Percentiles rank a stretch among this genome's conserved stretches.
phyloP scores from a whole-genome alignment of 768 basidiomycete species.

The Boletus subparvulus region DNA sequence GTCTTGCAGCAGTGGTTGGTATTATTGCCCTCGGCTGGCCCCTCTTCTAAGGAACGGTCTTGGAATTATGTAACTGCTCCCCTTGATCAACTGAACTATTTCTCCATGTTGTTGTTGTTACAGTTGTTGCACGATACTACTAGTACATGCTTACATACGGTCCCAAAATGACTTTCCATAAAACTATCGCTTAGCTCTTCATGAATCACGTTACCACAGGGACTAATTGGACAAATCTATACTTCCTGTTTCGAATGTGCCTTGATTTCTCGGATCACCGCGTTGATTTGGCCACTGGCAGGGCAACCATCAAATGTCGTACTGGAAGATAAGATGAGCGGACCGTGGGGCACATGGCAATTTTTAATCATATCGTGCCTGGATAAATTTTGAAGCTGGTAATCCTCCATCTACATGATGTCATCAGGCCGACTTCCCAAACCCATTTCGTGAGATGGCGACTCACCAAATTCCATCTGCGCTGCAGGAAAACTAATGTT shows the following conservation, averaged over 20 bases:
- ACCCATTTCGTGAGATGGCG: neutral
- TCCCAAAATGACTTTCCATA: too few relatives aligned
- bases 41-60: neutral
- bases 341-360: neutral
- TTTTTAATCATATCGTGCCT: slow-evolving; percentile 12
- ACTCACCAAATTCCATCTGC: slow-evolving; percentile 15
- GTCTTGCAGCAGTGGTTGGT: slow-evolving; percentile 7
- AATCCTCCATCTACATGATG: slow-evolving; percentile 9
- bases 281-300: neutral
- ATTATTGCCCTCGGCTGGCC: slow-evolving; percentile 1
- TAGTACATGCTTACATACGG: too few relatives aligned
- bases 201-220: too few relatives aligned
- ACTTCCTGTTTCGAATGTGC: neutral
- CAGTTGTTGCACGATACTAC: neutral
- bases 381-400: slow-evolving; percentile 17
- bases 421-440: neutral
- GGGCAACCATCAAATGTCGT: slow-evolving; percentile 22
- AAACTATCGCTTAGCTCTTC: too few relatives aligned
- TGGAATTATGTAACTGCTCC: neutral
- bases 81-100: neutral
- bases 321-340: slow-evolving; percentile 6
- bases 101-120: neutral
- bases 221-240: slow-evolving; percentile 1
- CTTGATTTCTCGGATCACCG: neutral
- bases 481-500: slow-evolving; percentile 24